phyloP scores from a whole-genome alignment of 192 early-diverging fungal species.

The Coemansia asiatica region DNA sequence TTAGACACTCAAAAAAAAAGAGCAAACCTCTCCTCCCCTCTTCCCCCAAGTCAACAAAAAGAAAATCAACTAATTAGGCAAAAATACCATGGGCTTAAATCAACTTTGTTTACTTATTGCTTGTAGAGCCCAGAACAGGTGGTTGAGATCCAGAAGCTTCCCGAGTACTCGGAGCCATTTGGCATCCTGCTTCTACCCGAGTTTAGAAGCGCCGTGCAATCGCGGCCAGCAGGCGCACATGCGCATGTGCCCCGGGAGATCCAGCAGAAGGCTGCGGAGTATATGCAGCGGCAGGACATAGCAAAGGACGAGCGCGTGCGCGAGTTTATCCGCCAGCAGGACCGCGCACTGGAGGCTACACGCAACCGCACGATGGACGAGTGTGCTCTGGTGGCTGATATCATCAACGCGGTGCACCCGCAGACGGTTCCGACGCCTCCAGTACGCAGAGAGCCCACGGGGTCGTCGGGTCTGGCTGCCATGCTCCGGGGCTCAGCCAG shows the following conservation, averaged over 20 bases:
- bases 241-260: slow-evolving; percentile 44
- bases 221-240: slow-evolving; percentile 10
- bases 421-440: slow-evolving; percentile 14
- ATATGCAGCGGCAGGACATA: slow-evolving; percentile 33
- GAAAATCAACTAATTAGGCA: too few species aligned
- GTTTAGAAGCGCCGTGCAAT: slow-evolving; percentile 1
- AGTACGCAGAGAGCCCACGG: slow-evolving; percentile 8
- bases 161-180: slow-evolving; percentile 50
- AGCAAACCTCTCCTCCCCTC: neutral
- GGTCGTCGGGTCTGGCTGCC: slow-evolving; percentile 43
- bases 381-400: slow-evolving; percentile 28
- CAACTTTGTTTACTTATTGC: neutral
- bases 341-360: slow-evolving; percentile 31
- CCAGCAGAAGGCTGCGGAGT: slow-evolving; percentile 32
- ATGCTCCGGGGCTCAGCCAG: slow-evolving; percentile 32
- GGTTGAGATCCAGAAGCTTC: slow-evolving; percentile 13
- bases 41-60: neutral
- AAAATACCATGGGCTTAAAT: too few species aligned
- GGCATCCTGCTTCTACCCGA: slow-evolving; percentile 30
- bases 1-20: neutral
- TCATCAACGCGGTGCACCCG: slow-evolving; percentile 25
- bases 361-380: slow-evolving; percentile 28
- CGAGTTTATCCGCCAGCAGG: slow-evolving; percentile 40
- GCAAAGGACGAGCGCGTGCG: slow-evolving; percentile 45
- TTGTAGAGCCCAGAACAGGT: slow-evolving; percentile 18